phyloP scores from a whole-genome alignment of 2,329 filamentous ascomycete species.

The Sphaerulina musiva region DNA sequence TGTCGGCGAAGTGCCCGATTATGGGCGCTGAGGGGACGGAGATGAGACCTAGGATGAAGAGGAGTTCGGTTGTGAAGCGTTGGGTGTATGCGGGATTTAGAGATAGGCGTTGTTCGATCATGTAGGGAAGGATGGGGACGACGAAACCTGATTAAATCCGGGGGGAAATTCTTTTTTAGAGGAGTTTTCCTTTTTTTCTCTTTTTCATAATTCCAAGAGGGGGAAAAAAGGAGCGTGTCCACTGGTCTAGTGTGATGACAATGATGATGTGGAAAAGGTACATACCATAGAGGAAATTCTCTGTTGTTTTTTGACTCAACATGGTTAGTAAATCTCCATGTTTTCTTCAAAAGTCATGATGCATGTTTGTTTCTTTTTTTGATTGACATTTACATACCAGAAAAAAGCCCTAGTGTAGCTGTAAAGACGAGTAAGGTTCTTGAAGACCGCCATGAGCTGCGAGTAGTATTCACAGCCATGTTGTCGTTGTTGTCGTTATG shows the following conservation, averaged over 20 bases:
- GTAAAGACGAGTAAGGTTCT: slow-evolving; percentile 13
- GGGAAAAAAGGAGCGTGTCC: too few relatives aligned
- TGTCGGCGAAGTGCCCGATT: slow-evolving; percentile 18
- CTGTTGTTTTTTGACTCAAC: not conserved
- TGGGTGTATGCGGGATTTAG: slow-evolving; percentile 15
- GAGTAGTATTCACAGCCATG: too few relatives aligned
- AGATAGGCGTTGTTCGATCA: slow-evolving; percentile 16
- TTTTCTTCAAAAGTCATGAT: too few relatives aligned
- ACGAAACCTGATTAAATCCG: slow-evolving; percentile 2
- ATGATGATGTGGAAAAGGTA: too few relatives aligned
- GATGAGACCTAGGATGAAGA: slow-evolving; percentile 39
- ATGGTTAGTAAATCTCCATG: not conserved
- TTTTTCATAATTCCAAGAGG: too few relatives aligned
- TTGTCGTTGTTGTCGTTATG: too few relatives aligned
- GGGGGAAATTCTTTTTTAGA: too few relatives aligned
- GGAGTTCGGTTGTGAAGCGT: slow-evolving; percentile 12
- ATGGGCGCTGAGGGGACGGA: slow-evolving; percentile 32
- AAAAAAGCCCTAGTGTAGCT: slow-evolving; percentile 16
- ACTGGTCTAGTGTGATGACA: too few relatives aligned
- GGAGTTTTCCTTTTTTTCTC: too few relatives aligned
- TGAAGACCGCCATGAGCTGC: slow-evolving; percentile 14
- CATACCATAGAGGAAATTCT: slow-evolving; percentile 19
- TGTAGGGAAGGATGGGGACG: slow-evolving; percentile 18
- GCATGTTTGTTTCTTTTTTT: too few relatives aligned
- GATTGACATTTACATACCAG: slow-evolving; percentile 2